These are phyloP conservation scores for Malbranchea cinnamomea DNA, from an alignment of 2,329 filamentous ascomycete genomes.

Conservation along the genomic window DNA sequence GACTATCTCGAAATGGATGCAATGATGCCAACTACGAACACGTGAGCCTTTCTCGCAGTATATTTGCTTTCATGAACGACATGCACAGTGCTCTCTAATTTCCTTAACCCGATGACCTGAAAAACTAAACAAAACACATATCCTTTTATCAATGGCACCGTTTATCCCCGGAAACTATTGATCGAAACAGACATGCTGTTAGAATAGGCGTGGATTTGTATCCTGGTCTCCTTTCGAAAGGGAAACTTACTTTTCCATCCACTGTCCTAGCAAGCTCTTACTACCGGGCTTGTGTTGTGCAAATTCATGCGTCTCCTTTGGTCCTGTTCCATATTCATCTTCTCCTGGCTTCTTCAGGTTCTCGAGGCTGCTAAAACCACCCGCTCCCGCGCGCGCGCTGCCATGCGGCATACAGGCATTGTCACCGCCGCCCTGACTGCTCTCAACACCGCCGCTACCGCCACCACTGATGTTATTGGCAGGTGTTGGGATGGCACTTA, in stretches of 20 bases:
- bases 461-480: constrained; percentile 3
- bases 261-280: constrained; percentile 5
- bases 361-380: neutral
- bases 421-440: constrained; percentile 1
- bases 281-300: constrained; percentile 6
- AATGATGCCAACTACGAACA: no score
- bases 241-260: constrained; percentile 5
- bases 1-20: no score
- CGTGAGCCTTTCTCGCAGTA: no score
- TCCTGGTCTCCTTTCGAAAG: no score
- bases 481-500: constrained; percentile 2
- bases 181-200: constrained; percentile 1
- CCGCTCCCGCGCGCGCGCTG: neutral
- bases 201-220: no score
- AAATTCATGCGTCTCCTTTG: constrained; percentile 1
- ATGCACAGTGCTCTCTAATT: no score
- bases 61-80: no score
- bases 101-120: no score
- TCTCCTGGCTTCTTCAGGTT: constrained; percentile 4
- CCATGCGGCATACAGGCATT: neutral
- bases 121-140: no score
- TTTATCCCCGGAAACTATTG: no score
- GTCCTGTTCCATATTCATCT: constrained; percentile 1
- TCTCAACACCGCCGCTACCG: constrained; percentile 1
- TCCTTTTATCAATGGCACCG: no score